phyloP scores from a whole-genome alignment of 495 filamentous ascomycete species.

The Achaetomiella virescens region DNA sequence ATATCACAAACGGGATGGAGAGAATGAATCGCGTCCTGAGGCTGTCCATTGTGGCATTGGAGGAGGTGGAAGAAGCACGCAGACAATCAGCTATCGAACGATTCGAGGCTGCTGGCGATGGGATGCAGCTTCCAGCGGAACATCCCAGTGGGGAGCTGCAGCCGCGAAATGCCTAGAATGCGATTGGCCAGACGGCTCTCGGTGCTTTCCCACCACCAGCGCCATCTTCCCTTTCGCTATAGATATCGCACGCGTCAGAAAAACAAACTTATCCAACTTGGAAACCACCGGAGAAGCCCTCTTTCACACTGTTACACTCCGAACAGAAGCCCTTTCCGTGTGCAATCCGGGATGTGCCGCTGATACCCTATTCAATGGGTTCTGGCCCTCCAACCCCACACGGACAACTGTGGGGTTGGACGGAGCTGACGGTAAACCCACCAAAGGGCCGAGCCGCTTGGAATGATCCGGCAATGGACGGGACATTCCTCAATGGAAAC shows the following conservation, averaged over 20 bases:
- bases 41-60: slow-evolving; percentile 5
- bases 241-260: no score
- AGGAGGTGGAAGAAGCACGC: neutral
- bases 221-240: no score
- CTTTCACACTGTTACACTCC: no score
- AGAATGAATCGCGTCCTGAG: slow-evolving; percentile 15
- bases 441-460: neutral
- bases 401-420: no score
- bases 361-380: no score
- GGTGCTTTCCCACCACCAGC: no score
- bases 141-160: neutral
- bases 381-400: neutral
- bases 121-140: neutral
- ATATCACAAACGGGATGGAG: slow-evolving; percentile 25
- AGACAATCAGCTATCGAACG: neutral
- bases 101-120: neutral
- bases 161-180: neutral
- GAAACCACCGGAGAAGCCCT: no score
- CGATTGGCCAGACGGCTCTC: neutral
- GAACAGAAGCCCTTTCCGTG: no score
- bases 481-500: neutral
- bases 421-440: neutral
- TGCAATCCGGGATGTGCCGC: no score
- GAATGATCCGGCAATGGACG: neutral
- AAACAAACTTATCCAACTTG: no score